Evolutionary conservation across 2,329 filamentous ascomycete species (phyloP).

Genomic region (Whalleya microplaca): DNA sequence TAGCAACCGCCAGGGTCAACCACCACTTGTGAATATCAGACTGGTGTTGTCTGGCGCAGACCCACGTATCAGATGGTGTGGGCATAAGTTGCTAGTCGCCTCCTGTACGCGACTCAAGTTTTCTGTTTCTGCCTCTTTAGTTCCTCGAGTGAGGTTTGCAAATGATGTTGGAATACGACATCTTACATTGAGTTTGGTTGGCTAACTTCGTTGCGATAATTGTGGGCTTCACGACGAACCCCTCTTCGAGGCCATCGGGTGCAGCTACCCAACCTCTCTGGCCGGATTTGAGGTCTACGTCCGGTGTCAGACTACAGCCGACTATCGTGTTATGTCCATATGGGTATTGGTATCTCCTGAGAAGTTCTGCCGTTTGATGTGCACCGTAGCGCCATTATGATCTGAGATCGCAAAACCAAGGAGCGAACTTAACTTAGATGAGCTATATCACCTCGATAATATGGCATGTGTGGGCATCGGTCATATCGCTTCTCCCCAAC

Average conservation of each 20-base stretch:
- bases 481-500: conserved; percentile 25
- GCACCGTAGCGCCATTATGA: conserved; percentile 5
- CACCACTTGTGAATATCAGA: conserved; percentile 4
- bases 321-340: too few relatives aligned
- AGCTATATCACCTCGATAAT: conserved; percentile 19
- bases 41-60: conserved; percentile 8
- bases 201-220: conserved; percentile 7
- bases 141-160: conserved; percentile 7
- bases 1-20: conserved; percentile 1
- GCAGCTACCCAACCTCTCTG: conserved; percentile 4
- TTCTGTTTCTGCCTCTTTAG: conserved; percentile 2
- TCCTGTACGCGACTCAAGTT: conserved; percentile 7
- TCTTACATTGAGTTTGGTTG: conserved; percentile 21
- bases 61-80: conserved; percentile 6
- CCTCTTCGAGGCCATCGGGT: conserved; percentile 20
- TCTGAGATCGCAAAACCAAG: conserved; percentile 5
- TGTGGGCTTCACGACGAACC: conserved; percentile 13
- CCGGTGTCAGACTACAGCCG: conserved; percentile 1
- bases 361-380: background rate
- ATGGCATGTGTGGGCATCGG: conserved; percentile 30
- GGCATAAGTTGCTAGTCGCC: conserved; percentile 6
- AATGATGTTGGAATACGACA: conserved; percentile 23
- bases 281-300: conserved; percentile 5
- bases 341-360: background rate
- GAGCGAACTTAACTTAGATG: background rate